These are phyloP conservation scores for Phanerochaete carnosa DNA, from an alignment of 768 basidiomycete genomes.

Conservation along the genomic window DNA sequence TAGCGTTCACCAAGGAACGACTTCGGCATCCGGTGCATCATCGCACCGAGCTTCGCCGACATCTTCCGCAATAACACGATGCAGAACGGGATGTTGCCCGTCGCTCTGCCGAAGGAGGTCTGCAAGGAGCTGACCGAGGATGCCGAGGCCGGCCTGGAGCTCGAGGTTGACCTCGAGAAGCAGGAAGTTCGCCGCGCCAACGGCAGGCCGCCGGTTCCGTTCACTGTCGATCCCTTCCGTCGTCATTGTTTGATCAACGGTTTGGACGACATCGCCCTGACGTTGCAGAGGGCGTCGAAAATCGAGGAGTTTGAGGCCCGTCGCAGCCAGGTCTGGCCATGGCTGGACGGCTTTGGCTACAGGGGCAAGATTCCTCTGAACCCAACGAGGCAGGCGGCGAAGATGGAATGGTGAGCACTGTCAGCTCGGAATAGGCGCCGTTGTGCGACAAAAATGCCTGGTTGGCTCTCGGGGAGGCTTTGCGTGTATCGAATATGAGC, in stretches of 20 bases:
- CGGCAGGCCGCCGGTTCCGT: constrained; percentile 69
- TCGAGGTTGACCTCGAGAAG: constrained; percentile 61
- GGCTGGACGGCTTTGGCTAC: constrained; percentile 96
- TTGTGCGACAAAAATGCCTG: constrained; percentile 1
- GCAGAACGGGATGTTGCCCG: constrained; percentile 65
- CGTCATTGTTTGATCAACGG: constrained; percentile 94
- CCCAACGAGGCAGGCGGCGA: constrained; percentile 36
- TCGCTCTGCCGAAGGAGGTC: constrained; percentile 45
- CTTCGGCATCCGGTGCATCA: constrained; percentile 62
- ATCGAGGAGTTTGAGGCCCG: constrained; percentile 80
- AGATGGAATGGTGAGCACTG: constrained; percentile 70
- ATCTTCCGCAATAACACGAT: constrained; percentile 62
- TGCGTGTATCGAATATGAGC: neutral
- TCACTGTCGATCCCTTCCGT: constrained; percentile 87
- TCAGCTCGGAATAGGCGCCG: neutral
- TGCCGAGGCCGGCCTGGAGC: constrained; percentile 45
- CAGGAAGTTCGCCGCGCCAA: constrained; percentile 55
- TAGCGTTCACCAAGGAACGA: constrained; percentile 37
- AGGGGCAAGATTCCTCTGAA: constrained; percentile 68
- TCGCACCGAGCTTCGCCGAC: constrained; percentile 60
- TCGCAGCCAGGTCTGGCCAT: constrained; percentile 82
- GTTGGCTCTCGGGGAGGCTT: neutral
- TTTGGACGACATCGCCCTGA: constrained; percentile 94
- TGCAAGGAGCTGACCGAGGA: constrained; percentile 50
- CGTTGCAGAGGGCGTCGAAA: constrained; percentile 71